Base-by-base conservation (phyloP, 495 filamentous ascomycete genomes). In the Hypoxylon cercidicola region DNA sequence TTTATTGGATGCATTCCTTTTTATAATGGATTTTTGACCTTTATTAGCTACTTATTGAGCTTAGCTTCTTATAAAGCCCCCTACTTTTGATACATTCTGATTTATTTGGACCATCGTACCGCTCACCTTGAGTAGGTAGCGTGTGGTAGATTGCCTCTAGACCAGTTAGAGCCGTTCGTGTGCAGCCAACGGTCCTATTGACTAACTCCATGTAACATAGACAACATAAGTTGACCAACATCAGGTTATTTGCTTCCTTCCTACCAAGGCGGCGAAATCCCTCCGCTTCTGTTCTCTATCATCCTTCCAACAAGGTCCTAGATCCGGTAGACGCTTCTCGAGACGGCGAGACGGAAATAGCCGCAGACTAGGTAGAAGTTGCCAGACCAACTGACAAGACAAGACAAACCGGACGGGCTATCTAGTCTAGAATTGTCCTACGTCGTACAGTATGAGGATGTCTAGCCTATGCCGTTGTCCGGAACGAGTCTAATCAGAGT, bases 211-310 rank as follows among this genome's bases (percentile, higher is more conserved):
- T 11, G 45, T 45, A 37, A 39, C 41, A 21, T 15, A 59, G 53
- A 39, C 10, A 34, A 64, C 18, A 54, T 30, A 64, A 48, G 32
- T 7, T 11, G 48, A 49, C 48, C 55, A 51, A 54, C 21, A 35
- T 18, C 52, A 23, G 23, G 44, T 19, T 20, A 40, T 48, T 35
- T 46, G 25, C 23, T 40, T 20, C n/a, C 34, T 20, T 1, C 13
- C 40, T 44, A 25, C 15, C 25, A 43, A 52, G 37, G 30, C 15
- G 19, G 37, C 16, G n/a, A 23, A 40, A 23, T 46, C 25, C 54
- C 40, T 48, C 61, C 48, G 57, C 48, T 49, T 47, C 41, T 16
- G n/a, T 43, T 53, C 55, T 40, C 34, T 37, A 9, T 9, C 34
- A 37, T 37, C 34, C 34, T 37, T n/a, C 34, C 5, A 11, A 3